Percentiles rank a stretch among this genome's conserved stretches.
phyloP scores from a whole-genome alignment of 225 moss, liverwort and hornwort genomes.

The Thuidium tamariscinum region DNA sequence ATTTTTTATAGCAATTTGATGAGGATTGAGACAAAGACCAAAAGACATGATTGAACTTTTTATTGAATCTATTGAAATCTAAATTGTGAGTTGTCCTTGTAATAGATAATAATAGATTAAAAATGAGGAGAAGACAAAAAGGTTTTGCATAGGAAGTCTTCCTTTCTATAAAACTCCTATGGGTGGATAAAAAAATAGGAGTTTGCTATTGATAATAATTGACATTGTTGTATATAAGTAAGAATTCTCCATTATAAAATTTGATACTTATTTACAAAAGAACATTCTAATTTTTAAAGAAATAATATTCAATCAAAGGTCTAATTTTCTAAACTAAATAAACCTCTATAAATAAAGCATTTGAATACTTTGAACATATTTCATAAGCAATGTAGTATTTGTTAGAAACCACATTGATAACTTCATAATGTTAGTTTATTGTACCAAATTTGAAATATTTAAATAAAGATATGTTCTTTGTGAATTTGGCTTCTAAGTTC shows the following conservation, averaged over 20 bases:
- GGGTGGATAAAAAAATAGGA: too few relatives aligned
- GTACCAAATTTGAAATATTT: not conserved
- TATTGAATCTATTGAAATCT: too few relatives aligned
- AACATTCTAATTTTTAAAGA: not conserved
- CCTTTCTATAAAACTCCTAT: too few relatives aligned
- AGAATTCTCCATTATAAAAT: not conserved
- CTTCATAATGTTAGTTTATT: not conserved
- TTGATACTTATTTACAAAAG: not conserved
- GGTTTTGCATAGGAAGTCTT: too few relatives aligned
- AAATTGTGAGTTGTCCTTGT: too few relatives aligned
- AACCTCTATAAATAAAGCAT: not conserved
- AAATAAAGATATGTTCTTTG: not conserved
- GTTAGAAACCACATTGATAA: too few relatives aligned
- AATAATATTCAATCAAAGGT: not conserved
- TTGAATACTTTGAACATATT: not conserved
- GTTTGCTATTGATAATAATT: too few relatives aligned
- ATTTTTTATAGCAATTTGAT: too few relatives aligned
- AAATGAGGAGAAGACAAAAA: too few relatives aligned
- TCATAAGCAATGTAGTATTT: accelerated
- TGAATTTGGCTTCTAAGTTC: not conserved
- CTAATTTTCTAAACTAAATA: not conserved
- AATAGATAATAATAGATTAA: too few relatives aligned
- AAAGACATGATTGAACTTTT: too few relatives aligned
- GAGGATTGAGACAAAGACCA: too few relatives aligned
- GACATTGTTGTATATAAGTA: not conserved